Conservation (phyloP, 352 stramenopile species). For the Elongisporangium undulatum region DNA sequence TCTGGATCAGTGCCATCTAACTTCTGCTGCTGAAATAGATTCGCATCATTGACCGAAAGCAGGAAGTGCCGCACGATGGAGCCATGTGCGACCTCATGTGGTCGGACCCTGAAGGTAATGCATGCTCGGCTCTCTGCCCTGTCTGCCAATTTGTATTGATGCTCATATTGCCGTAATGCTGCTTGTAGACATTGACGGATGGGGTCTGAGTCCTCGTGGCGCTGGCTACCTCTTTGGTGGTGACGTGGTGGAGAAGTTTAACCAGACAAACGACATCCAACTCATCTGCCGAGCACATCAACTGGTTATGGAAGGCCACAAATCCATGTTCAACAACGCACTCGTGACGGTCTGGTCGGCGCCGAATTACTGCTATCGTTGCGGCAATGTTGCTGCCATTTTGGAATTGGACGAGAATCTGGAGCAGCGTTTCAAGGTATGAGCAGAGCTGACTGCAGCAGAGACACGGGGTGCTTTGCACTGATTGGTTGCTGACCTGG, state of each 20-base stretch:
- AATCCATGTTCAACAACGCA: conserved; percentile 97
- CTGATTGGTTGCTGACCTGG: conserved; percentile 16
- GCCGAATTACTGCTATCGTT: conserved; percentile 99
- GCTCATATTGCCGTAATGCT: conserved; percentile 54
- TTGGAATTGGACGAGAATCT: conserved; percentile 98
- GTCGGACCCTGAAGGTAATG: conserved; percentile 87
- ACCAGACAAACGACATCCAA: conserved; percentile 97
- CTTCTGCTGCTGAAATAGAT: conserved; percentile 32
- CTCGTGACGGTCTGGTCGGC: conserved; percentile 98
- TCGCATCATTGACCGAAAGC: conserved; percentile 94
- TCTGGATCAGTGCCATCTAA: conserved; percentile 2
- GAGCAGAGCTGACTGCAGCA: background rate
- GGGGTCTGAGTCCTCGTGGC: conserved; percentile 95
- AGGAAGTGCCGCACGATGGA: conserved; percentile 98
- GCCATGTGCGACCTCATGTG: conserved; percentile 98
- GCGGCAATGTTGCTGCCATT: conserved; percentile 98
- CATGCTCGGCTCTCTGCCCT: background rate
- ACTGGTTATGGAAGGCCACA: conserved; percentile 91
- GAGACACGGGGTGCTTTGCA: background rate
- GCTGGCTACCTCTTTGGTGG: conserved; percentile 98
- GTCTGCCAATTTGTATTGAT: background rate
- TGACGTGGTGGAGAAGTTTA: conserved; percentile 99
- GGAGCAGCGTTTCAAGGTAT: conserved; percentile 84
- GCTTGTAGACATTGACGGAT: conserved; percentile 97
- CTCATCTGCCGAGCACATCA: conserved; percentile 98